Evolutionary conservation across 192 early-diverging fungal species (phyloP).

Genomic region (Coemansia sp.): DNA sequence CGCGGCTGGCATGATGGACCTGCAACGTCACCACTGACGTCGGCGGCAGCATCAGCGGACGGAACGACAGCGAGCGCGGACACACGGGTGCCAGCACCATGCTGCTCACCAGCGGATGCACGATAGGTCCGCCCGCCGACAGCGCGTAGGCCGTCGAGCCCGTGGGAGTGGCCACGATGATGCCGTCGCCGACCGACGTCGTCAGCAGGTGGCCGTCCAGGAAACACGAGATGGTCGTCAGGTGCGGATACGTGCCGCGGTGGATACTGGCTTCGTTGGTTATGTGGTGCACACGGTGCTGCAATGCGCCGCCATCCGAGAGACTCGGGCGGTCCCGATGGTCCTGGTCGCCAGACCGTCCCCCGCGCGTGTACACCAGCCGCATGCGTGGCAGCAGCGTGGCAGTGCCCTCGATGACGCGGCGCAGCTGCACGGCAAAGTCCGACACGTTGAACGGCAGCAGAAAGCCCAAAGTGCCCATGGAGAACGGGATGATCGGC

Average conservation of each 20-base stretch:
- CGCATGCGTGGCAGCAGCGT: slow-evolving; percentile 78
- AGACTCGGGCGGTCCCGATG: too few species aligned
- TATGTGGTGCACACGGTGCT: too few species aligned
- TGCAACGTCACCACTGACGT: slow-evolving; percentile 60
- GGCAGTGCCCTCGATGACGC: slow-evolving; percentile 61
- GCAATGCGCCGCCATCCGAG: too few species aligned
- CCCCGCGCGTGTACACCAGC: too few species aligned
- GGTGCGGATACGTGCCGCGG: slow-evolving; percentile 78
- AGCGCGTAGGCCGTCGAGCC: slow-evolving; percentile 91
- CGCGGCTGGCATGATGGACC: slow-evolving; percentile 55
- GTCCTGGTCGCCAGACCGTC: too few species aligned
- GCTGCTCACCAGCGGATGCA: slow-evolving; percentile 74
- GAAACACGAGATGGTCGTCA: slow-evolving; percentile 76
- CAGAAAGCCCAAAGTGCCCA: slow-evolving; percentile 91
- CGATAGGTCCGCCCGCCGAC: slow-evolving; percentile 79
- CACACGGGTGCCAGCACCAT: slow-evolving; percentile 77
- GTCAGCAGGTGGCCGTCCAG: slow-evolving; percentile 81
- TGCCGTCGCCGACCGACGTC: slow-evolving; percentile 64
- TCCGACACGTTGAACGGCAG: slow-evolving; percentile 74
- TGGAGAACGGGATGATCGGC: slow-evolving; percentile 89
- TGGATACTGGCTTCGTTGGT: slow-evolving; percentile 91
- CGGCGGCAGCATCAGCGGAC: slow-evolving; percentile 76
- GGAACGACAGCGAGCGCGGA: slow-evolving; percentile 78
- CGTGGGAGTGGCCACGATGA: slow-evolving; percentile 83
- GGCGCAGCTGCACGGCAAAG: slow-evolving; percentile 56